Base-by-base conservation (phyloP, 345 rosid species). In the Salix brachista region DNA sequence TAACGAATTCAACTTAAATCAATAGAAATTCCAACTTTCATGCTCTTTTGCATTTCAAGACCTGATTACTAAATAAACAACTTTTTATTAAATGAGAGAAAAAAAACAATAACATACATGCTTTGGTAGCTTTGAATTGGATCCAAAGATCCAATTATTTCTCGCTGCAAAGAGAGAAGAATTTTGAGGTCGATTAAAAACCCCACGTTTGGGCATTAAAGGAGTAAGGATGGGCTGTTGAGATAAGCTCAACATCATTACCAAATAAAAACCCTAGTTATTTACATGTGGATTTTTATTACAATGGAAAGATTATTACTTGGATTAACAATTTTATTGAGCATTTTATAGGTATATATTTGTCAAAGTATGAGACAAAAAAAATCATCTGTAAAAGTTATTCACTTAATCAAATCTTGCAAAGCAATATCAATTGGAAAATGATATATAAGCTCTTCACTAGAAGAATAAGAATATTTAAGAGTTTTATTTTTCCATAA, bases 161-260 rank as follows among this genome's bases (percentile, higher is more conserved):
- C 90, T 85, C 65, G 89, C 12, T 41, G 12, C 66, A 9, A 84
- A 78, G 76, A 83, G 69, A 60, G 88, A 82, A 39, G 83, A 68
- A 44, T 75, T 26, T 5, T 75, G 67, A 46, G 90, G 85, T 71
- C 88, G 85, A 67, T 75, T 76, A 30, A 90, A 82, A 80, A 83
- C 81, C 81, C 90, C 78, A 34, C 83, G 75, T 74, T 83, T 90
- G 46, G 91, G 80, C 62, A 85, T 77, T 8, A 88, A 30, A 2
- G 32, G 32, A 30, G 32, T 0, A 82, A 25, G 84, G 83, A 89
- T 70, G 12, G 94, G 96, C 71, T 84, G 85, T 60, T 77, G 91
- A 72, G 83, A 85, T 71, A 91, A 87, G 89, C 91, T 92, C 89
- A 91, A 90, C 97, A 94, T 94, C 83, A 80, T 84, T 79, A 23